A percentile compares a stretch with the other conserved stretches of the same genome.
Evolutionary conservation across 441 rosid species (phyloP).

Genomic region (Kokia cookei): DNA sequence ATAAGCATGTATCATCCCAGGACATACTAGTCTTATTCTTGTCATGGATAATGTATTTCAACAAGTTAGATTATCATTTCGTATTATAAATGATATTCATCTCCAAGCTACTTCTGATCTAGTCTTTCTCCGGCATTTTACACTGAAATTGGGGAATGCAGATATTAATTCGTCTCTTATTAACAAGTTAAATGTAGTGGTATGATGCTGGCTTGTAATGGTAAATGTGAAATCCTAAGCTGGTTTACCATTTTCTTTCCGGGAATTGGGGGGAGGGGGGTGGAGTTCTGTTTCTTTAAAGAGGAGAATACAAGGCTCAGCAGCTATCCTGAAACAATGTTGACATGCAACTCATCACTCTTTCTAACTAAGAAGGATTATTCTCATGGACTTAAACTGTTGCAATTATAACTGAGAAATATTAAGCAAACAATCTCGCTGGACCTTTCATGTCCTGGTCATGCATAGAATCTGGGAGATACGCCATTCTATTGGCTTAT

Average conservation of each 20-base stretch:
- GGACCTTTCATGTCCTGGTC: background rate
- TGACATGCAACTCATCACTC: background rate
- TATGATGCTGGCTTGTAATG: background rate
- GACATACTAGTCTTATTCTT: background rate
- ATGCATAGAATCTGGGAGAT: background rate
- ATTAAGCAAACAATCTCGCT: background rate
- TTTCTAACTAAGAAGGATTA: background rate
- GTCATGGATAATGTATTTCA: background rate
- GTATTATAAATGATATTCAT: background rate
- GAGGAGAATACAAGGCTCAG: background rate
- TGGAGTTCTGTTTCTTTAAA: background rate
- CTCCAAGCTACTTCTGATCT: background rate
- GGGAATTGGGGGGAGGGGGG: no score
- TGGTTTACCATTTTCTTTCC: background rate
- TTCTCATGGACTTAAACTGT: background rate
- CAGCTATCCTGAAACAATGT: background rate
- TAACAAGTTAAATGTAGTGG: background rate
- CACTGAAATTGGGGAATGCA: background rate
- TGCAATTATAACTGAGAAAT: background rate
- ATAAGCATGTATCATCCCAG: constrained; percentile 11
- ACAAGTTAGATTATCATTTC: background rate
- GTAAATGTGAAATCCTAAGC: background rate
- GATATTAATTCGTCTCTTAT: background rate
- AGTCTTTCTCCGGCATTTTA: background rate
- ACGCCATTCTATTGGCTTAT: constrained; percentile 2